phyloP scores from a whole-genome alignment of 2,329 filamentous ascomycete genomes.

The Scedosporium dehoogii region DNA sequence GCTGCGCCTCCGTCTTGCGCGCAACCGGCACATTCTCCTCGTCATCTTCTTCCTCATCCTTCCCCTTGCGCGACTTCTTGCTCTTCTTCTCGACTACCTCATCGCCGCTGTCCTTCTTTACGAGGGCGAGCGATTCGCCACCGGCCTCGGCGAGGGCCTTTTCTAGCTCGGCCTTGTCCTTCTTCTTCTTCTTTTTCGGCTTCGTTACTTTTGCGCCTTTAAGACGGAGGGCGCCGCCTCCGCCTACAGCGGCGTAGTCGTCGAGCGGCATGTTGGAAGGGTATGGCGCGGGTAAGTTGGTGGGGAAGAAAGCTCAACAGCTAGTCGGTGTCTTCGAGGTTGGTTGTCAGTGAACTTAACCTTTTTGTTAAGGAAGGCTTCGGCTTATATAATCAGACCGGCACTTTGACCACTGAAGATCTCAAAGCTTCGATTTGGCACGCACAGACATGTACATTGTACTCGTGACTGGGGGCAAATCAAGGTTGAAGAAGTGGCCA shows the following conservation, averaged over 20 bases:
- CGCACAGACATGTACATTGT: background rate
- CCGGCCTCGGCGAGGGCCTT: constrained; percentile 30
- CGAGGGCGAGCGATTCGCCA: constrained; percentile 20
- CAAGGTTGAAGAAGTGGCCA: background rate
- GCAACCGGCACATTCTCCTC: constrained; percentile 16
- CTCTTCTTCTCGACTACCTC: constrained; percentile 14
- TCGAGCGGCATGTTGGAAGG: constrained; percentile 53
- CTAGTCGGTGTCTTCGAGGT: too few relatives aligned
- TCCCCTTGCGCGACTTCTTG: constrained; percentile 17
- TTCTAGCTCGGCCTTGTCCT: constrained; percentile 30
- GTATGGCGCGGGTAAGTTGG: background rate
- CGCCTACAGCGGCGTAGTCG: constrained; percentile 58
- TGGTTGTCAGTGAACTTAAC: too few relatives aligned
- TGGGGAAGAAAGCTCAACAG: background rate
- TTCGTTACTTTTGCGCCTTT: constrained; percentile 64
- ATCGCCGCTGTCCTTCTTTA: constrained; percentile 24
- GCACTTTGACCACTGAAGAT: too few relatives aligned
- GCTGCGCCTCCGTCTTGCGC: constrained; percentile 76
- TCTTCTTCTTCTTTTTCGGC: constrained; percentile 56
- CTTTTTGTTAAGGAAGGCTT: too few relatives aligned
- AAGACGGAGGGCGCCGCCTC: constrained; percentile 70
- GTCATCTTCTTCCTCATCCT: constrained; percentile 19
- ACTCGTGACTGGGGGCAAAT: background rate
- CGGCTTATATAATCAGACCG: too few relatives aligned
- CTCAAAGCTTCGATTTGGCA: too few relatives aligned